Conservation (phyloP, 306 rosid genomes). For the Inga leiocalycina region DNA sequence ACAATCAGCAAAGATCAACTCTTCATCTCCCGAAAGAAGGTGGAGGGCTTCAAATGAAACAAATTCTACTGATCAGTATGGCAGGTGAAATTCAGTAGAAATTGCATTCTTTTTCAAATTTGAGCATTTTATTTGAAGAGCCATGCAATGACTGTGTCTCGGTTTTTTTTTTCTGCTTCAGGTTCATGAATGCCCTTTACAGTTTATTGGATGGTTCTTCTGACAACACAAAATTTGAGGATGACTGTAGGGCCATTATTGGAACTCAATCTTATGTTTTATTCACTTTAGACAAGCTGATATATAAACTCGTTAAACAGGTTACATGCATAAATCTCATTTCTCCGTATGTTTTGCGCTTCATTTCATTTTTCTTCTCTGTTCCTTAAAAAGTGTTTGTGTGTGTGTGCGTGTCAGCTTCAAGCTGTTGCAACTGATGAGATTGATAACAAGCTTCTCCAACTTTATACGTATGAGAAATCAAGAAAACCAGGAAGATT, state of each 20-base stretch:
- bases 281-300: slow-evolving; percentile 93
- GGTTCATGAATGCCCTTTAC: slow-evolving; percentile 95
- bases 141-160: slow-evolving; percentile 28
- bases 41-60: slow-evolving; percentile 84
- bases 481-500: slow-evolving; percentile 87
- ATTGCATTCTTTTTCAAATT: slow-evolving; percentile 19
- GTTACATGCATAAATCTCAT: slow-evolving; percentile 38
- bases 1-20: slow-evolving; percentile 84
- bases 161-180: slow-evolving; percentile 36
- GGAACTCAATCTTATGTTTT: slow-evolving; percentile 96
- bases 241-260: slow-evolving; percentile 95
- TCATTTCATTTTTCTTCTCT: slow-evolving; percentile 29
- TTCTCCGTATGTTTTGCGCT: background rate
- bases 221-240: slow-evolving; percentile 94
- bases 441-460: slow-evolving; percentile 97
- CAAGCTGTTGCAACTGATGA: slow-evolving; percentile 89
- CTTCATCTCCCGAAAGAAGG: slow-evolving; percentile 89
- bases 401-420: slow-evolving; percentile 55
- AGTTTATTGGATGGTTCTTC: slow-evolving; percentile 95
- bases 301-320: slow-evolving; percentile 96
- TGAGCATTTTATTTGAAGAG: slow-evolving; percentile 14
- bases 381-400: slow-evolving; percentile 9
- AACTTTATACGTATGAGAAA: slow-evolving; percentile 81
- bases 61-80: slow-evolving; percentile 72
- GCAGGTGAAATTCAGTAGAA: slow-evolving; percentile 55